Conservation (phyloP, 352 stramenopile species). For the Peronospora destructor region DNA sequence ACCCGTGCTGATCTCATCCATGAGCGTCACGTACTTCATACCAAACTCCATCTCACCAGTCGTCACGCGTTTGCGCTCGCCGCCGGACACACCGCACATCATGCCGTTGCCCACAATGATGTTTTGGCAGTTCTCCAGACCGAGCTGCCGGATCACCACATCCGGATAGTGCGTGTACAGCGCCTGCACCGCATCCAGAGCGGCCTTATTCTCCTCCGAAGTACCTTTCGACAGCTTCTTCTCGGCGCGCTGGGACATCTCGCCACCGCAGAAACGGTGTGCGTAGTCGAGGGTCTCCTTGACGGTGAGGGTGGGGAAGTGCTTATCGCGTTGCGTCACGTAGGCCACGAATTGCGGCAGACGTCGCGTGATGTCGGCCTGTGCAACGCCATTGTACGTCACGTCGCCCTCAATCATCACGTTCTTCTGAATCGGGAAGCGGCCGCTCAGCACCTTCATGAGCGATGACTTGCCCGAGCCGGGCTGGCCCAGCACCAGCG, state of each 20-base stretch:
- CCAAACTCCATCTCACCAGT: constrained; percentile 87
- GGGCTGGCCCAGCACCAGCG: constrained; percentile 28
- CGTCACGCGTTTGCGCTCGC: constrained; percentile 87
- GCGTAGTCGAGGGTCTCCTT: constrained; percentile 42
- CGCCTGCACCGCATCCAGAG: constrained; percentile 23
- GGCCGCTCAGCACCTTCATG: constrained; percentile 18
- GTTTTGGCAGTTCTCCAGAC: constrained; percentile 39
- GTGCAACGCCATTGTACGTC: constrained; percentile 23
- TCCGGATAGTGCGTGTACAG: constrained; percentile 31
- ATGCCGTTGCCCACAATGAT: constrained; percentile 57
- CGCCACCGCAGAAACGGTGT: constrained; percentile 58
- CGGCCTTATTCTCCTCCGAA: constrained; percentile 24
- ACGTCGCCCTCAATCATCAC: constrained; percentile 21
- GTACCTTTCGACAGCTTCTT: constrained; percentile 36
- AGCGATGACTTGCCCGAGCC: constrained; percentile 22
- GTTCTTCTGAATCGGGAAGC: constrained; percentile 19
- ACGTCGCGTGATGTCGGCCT: constrained; percentile 6
- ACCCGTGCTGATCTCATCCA: constrained; percentile 72
- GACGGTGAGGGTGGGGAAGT: constrained; percentile 22
- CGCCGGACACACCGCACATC: constrained; percentile 63
- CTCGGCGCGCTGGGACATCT: constrained; percentile 22
- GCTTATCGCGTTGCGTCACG: constrained; percentile 26
- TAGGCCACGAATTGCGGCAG: constrained; percentile 30
- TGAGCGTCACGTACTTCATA: constrained; percentile 60
- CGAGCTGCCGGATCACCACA: constrained; percentile 33